Conservation (phyloP, 31 red algal genomes). For the Asparagopsis taxiformis region DNA sequence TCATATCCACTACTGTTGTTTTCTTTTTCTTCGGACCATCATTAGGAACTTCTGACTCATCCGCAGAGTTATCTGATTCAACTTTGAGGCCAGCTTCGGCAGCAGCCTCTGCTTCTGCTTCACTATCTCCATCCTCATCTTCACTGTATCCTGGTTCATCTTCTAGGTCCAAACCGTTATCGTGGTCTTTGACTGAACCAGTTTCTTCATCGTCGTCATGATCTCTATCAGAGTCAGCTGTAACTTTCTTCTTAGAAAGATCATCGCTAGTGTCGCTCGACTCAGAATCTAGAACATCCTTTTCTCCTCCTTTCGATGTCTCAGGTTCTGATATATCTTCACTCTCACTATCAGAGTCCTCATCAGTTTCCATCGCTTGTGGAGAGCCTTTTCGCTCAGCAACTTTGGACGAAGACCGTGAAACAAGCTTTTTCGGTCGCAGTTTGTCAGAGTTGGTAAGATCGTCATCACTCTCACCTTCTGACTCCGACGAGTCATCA, state of each 20-base stretch:
- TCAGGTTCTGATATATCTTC: conserved; percentile 1
- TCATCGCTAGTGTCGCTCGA: not conserved
- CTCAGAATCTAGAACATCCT: not conserved
- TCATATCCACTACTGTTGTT: conserved; percentile 46
- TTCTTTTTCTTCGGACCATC: not conserved
- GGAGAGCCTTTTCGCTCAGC: not conserved
- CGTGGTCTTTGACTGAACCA: conserved; percentile 4
- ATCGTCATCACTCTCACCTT: not conserved
- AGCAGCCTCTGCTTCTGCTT: not conserved
- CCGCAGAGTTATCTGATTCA: conserved; percentile 13
- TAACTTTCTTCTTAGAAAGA: not conserved
- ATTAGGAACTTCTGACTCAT: not conserved
- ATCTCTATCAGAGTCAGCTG: not conserved
- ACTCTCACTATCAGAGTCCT: not conserved
- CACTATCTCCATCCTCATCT: conserved; percentile 16
- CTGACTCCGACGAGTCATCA: conserved; percentile 8
- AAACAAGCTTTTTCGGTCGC: not conserved
- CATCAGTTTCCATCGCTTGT: not conserved
- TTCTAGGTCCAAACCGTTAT: not conserved
- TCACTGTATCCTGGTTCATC: conserved; percentile 13
- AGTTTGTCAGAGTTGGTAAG: too few relatives aligned
- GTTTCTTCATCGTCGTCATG: not conserved
- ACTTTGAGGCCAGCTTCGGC: conserved; percentile 21
- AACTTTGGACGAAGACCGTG: not conserved
- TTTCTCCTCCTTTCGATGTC: not conserved